phyloP scores from a whole-genome alignment of 129 eudicot genomes.

The Scalesia atractyloides region DNA sequence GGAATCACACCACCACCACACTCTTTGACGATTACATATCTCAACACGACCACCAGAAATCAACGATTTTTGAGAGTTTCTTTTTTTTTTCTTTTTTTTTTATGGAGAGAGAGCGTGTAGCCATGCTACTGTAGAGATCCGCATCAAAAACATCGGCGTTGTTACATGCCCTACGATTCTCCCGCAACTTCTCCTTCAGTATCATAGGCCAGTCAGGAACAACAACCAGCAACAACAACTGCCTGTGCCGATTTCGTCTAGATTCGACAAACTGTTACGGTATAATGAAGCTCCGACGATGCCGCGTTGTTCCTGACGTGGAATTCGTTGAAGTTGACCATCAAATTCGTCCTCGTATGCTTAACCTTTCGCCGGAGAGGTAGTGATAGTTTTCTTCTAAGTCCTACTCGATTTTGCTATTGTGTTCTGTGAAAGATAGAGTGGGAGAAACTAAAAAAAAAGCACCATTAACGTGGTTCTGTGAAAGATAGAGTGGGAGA shows the following conservation, averaged over 20 bases:
- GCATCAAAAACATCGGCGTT: slow-evolving; percentile 36
- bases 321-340: slow-evolving; percentile 67
- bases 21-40: no score
- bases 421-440: no score
- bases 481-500: no score
- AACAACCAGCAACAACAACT: slow-evolving; percentile 57
- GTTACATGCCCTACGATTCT: slow-evolving; percentile 29
- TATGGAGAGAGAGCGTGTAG: no score
- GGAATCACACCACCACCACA: no score
- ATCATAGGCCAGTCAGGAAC: slow-evolving; percentile 75
- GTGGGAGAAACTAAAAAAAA: no score
- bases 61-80: no score
- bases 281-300: slow-evolving; percentile 54
- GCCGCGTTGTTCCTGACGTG: slow-evolving; percentile 56
- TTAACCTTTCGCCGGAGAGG: slow-evolving; percentile 35
- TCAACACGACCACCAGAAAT: no score
- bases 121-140: no score
- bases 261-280: slow-evolving; percentile 34
- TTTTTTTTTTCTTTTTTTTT: no score
- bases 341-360: slow-evolving; percentile 22
- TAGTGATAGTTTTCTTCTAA: slow-evolving; percentile 51
- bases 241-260: slow-evolving; percentile 35
- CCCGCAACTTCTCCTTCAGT: slow-evolving; percentile 45
- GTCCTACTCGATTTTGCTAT: slow-evolving; percentile 64
- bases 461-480: no score